Evolutionary conservation across 139 green algal genomes (phyloP).

Genomic region (Coelastrella sp.): DNA sequence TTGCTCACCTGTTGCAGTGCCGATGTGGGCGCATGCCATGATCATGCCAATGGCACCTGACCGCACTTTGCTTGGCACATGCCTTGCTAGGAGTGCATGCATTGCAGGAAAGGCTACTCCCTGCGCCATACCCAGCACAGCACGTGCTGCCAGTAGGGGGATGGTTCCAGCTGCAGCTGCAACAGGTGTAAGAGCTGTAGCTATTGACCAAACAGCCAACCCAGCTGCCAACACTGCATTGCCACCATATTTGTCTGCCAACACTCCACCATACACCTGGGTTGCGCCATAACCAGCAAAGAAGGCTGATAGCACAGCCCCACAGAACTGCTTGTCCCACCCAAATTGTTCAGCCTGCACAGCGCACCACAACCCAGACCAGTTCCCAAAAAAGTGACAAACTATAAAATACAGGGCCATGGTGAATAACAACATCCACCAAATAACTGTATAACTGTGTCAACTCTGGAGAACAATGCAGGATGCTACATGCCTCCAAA

Average conservation of each 20-base stretch:
- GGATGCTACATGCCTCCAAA: too few species aligned
- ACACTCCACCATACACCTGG: slow-evolving; percentile 66
- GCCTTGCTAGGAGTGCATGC: slow-evolving; percentile 72
- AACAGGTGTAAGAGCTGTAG: slow-evolving; percentile 66
- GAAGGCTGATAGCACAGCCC: slow-evolving; percentile 80
- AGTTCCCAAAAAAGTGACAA: background rate
- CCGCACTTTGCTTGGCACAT: slow-evolving; percentile 43
- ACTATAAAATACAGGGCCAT: background rate
- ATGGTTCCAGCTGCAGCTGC: slow-evolving; percentile 60
- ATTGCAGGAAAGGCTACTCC: slow-evolving; percentile 83
- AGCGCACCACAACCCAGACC: background rate
- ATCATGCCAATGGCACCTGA: slow-evolving; percentile 75
- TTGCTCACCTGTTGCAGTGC: slow-evolving; percentile 58
- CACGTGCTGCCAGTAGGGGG: slow-evolving; percentile 64
- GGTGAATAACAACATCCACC: background rate
- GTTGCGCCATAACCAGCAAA: slow-evolving; percentile 81
- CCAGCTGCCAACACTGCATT: slow-evolving; percentile 70
- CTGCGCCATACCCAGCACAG: slow-evolving; percentile 76
- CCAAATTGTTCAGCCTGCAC: slow-evolving; percentile 67
- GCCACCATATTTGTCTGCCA: slow-evolving; percentile 76
- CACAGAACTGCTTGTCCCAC: slow-evolving; percentile 72
- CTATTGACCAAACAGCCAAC: slow-evolving; percentile 73
- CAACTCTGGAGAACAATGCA: too few species aligned
- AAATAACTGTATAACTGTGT: too few species aligned
- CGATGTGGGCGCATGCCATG: slow-evolving; percentile 77